Conservation (phyloP, 768 basidiomycete genomes). For the Russula sp. region DNA sequence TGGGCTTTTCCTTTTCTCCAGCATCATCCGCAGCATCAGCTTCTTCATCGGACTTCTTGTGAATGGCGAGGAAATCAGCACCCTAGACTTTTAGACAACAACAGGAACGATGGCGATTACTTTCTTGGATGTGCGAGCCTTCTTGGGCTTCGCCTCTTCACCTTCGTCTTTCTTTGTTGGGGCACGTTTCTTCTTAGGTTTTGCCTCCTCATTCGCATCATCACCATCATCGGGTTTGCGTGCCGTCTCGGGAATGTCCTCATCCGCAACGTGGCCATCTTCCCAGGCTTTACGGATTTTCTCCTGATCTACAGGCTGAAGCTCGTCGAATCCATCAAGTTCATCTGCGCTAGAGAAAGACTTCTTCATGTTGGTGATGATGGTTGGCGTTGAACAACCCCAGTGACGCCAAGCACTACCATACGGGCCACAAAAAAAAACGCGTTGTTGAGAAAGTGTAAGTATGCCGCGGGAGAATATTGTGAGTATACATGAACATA, state of each 20-base stretch:
- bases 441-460: background rate
- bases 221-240: slow-evolving; percentile 43
- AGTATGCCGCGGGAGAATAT: background rate
- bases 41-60: slow-evolving; percentile 27
- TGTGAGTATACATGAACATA: background rate
- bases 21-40: slow-evolving; percentile 40
- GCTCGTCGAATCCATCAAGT: slow-evolving; percentile 79
- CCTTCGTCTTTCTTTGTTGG: slow-evolving; percentile 28
- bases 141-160: slow-evolving; percentile 32
- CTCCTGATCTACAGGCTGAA: slow-evolving; percentile 60
- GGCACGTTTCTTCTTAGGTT: slow-evolving; percentile 25
- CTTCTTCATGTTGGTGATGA: slow-evolving; percentile 65
- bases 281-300: slow-evolving; percentile 68
- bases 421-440: background rate
- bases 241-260: slow-evolving; percentile 73
- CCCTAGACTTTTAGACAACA: background rate
- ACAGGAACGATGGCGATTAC: background rate
- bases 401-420: slow-evolving; percentile 80
- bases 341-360: slow-evolving; percentile 52
- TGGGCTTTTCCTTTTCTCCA: slow-evolving; percentile 44
- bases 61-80: background rate
- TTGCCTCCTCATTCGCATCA: slow-evolving; percentile 35
- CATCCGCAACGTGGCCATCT: slow-evolving; percentile 70
- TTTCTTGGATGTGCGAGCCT: slow-evolving; percentile 24
- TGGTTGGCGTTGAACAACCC: slow-evolving; percentile 72